phyloP scores from a whole-genome alignment of 2,329 filamentous ascomycete species.

The Sporothrix pseudoabietina region DNA sequence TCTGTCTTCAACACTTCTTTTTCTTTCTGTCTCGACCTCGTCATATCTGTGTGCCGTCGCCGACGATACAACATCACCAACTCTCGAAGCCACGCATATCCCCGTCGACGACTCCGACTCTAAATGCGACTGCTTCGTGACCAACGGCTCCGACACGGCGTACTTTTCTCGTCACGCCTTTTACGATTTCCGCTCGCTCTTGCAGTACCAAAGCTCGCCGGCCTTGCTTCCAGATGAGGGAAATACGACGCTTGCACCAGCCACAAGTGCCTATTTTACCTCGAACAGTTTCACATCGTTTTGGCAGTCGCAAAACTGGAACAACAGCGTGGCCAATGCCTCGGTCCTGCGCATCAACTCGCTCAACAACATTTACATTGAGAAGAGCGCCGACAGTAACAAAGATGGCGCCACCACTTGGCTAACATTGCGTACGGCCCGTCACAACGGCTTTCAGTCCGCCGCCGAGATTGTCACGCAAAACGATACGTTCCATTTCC shows the following conservation, averaged over 20 bases:
- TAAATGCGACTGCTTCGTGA: conserved; percentile 41
- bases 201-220: conserved; percentile 38
- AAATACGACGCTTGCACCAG: conserved; percentile 34
- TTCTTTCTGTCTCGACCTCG: neutral
- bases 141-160: conserved; percentile 39
- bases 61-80: neutral
- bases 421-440: conserved; percentile 52
- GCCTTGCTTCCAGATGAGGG: conserved; percentile 36
- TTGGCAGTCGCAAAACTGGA: conserved; percentile 40
- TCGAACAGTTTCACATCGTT: conserved; percentile 38
- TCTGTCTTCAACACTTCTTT: neutral
- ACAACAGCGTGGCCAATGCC: conserved; percentile 25
- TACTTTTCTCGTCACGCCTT: conserved; percentile 42
- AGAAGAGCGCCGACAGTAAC: conserved; percentile 44
- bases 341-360: conserved; percentile 41
- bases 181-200: conserved; percentile 42
- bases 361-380: conserved; percentile 48
- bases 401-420: conserved; percentile 46
- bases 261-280: conserved; percentile 41
- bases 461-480: conserved; percentile 52
- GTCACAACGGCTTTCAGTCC: conserved; percentile 50
- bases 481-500: conserved; percentile 43
- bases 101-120: conserved; percentile 29
- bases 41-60: neutral
- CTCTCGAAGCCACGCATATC: neutral